Evolutionary conservation across 495 filamentous ascomycete genomes (phyloP), one percentile per base, ranked within the genome.

Genomic region (Parathielavia appendiculata): DNA sequence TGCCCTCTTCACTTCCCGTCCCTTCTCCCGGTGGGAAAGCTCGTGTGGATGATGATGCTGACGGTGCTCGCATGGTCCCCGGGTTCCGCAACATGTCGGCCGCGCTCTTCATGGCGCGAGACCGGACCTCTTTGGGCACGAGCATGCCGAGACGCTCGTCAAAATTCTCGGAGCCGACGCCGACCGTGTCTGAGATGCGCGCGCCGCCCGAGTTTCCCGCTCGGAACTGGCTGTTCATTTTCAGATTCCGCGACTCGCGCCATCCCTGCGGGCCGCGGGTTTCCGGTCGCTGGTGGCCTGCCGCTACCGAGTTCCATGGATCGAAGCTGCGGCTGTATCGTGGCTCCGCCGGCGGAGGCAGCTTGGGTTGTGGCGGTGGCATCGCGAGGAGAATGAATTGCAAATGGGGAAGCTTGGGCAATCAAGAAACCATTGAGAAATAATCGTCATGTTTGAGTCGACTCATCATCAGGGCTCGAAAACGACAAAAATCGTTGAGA

Each of bases 231-330:
- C 76, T 72, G 32, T 76, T 74, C 17, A 95, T 74, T 69, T 91
- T 92, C 23, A 75, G 54, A 13, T 77, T 77, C 17, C 89, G 80
- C 6, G 83, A 85, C 32, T 84, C 77, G 19, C 86, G 82, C 90
- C 90, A 95, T 67, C 82, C 81, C 0, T 76, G 84, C 35, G 82
- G 83, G 36, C 75, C 78, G 14, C 73, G 73, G 53, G 81, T 82
- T 38, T 92, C 85, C 57, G 86, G 83, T 34, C 79, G 76, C 71
- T 96, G 91, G 68, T 96, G 90, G 52, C 91, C 91, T 7, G 88
- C 86, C 0, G 86, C 83, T 16, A 81, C 82, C 20, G 87, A 86
- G 71, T 90, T 91, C 88, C 88, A 96, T 35, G 87, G 76, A 66
- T 95, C 90, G 70, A 89, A 92, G 60, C 71, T 63, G 44, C 73